Evolutionary conservation across 768 basidiomycete species (phyloP).

Genomic region (Mycena epipterygia): DNA sequence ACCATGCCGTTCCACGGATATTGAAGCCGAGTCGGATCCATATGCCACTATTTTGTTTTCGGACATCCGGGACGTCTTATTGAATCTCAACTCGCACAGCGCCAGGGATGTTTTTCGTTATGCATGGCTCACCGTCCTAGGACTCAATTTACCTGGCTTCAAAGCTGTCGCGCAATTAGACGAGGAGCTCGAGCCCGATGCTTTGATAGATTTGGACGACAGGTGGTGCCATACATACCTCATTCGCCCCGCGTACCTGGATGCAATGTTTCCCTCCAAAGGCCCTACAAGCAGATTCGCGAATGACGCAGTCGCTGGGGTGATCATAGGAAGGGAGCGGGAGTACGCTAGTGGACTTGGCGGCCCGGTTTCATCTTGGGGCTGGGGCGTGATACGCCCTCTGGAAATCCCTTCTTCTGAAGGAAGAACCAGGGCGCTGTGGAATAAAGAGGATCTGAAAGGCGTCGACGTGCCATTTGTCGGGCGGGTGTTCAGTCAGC

Average conservation of each 20-base stretch:
- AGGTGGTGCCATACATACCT: constrained; percentile 72
- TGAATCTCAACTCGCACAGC: constrained; percentile 57
- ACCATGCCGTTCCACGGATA: constrained; percentile 69
- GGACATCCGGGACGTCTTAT: constrained; percentile 74
- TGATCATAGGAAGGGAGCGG: constrained; percentile 74
- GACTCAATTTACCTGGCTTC: constrained; percentile 81
- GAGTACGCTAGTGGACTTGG: constrained; percentile 74
- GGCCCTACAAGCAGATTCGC: constrained; percentile 49
- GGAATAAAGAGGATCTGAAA: constrained; percentile 63
- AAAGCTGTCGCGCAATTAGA: constrained; percentile 51
- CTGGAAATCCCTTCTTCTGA: constrained; percentile 59
- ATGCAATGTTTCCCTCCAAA: constrained; percentile 65
- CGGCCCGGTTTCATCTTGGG: constrained; percentile 75
- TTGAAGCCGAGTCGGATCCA: constrained; percentile 70
- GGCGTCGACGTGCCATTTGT: constrained; percentile 65
- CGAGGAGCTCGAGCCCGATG: constrained; percentile 29
- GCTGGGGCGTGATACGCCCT: constrained; percentile 63
- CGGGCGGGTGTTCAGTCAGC: constrained; percentile 70
- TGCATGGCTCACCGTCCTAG: constrained; percentile 78
- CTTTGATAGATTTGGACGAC: constrained; percentile 69
- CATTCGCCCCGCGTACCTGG: constrained; percentile 57
- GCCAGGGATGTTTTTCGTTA: constrained; percentile 73
- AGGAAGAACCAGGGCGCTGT: constrained; percentile 50
- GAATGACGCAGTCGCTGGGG: constrained; percentile 76
- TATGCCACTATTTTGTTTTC: constrained; percentile 80